These are phyloP conservation scores for Agarophyton chilense DNA, from an alignment of 23 red algal species.

Conservation along the genomic window DNA sequence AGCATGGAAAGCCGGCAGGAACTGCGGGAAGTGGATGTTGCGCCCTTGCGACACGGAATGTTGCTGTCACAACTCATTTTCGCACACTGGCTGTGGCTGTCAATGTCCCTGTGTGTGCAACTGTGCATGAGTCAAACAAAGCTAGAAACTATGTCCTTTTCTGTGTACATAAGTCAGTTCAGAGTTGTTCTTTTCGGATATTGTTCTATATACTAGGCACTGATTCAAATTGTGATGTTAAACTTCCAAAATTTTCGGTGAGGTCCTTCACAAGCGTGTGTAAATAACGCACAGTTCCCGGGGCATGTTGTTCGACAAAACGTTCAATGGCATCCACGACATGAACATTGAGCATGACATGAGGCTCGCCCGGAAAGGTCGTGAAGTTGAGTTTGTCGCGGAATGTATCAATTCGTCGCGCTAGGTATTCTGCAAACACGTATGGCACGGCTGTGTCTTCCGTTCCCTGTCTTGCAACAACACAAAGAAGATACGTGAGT, in stretches of 20 bases:
- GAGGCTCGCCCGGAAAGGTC: conserved; percentile 16
- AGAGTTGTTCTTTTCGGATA: neutral
- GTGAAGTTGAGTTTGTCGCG: conserved; percentile 43
- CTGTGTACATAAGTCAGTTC: conserved; percentile 13
- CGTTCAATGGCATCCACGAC: conserved; percentile 44
- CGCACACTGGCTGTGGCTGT: conserved; percentile 41
- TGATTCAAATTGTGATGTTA: conserved; percentile 18
- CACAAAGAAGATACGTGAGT: neutral
- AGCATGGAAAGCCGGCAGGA: conserved; percentile 25
- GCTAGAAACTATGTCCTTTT: neutral
- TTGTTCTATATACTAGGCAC: conserved; percentile 8
- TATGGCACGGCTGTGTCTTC: conserved; percentile 34
- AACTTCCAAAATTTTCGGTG: conserved; percentile 55
- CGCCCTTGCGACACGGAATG: conserved; percentile 50
- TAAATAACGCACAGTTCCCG: conserved; percentile 45
- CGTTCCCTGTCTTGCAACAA: conserved; percentile 26
- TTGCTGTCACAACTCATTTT: conserved; percentile 40
- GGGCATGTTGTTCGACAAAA: conserved; percentile 26
- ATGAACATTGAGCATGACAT: conserved; percentile 24
- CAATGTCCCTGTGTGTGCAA: conserved; percentile 54
- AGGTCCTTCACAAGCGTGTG: conserved; percentile 29
- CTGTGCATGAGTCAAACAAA: neutral
- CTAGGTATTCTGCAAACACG: neutral
- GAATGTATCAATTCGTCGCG: conserved; percentile 14
- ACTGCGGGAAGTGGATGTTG: conserved; percentile 24